Percentiles rank a stretch among this genome's conserved stretches.
Evolutionary conservation across 1,284 basidiomycete genomes (phyloP).

Genomic region (Neotropicomus parvogracilis): DNA sequence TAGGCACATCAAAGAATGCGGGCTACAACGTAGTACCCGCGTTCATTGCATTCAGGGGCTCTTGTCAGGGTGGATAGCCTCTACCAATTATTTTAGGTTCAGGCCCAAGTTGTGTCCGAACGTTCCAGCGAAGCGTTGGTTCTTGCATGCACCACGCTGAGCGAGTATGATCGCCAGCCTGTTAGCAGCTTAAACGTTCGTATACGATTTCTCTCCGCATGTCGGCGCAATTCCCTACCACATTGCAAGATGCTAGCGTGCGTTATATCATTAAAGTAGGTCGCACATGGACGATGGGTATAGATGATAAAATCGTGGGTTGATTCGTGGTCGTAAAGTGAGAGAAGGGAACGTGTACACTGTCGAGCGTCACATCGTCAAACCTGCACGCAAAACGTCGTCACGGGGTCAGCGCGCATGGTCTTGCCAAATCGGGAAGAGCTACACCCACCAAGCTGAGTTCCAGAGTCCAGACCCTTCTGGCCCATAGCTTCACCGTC

Average conservation of each 20-base stretch:
- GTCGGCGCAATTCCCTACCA: neutral
- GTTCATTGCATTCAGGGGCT: no score
- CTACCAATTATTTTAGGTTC: no score
- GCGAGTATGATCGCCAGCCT: neutral
- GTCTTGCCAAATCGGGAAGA: neutral
- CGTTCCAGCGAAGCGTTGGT: no score
- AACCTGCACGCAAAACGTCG: constrained; percentile 19
- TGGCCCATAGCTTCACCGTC: constrained; percentile 88
- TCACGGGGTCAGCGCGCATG: constrained; percentile 4
- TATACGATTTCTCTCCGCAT: neutral
- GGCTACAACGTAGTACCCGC: no score
- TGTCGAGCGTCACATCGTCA: constrained; percentile 12
- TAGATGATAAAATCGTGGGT: constrained; percentile 23
- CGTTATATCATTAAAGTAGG: constrained; percentile 28
- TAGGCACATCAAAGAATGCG: no score
- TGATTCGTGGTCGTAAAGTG: constrained; percentile 21
- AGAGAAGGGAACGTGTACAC: constrained; percentile 8
- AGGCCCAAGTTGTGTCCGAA: no score
- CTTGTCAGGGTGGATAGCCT: no score
- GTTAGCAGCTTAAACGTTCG: neutral
- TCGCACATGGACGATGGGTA: constrained; percentile 29
- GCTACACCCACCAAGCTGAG: constrained; percentile 77
- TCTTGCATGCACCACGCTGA: neutral
- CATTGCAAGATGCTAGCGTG: constrained; percentile 27
- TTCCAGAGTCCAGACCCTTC: constrained; percentile 98